Base-by-base conservation (phyloP, 352 stramenopile species). In the Globisporangium camurandrum region DNA sequence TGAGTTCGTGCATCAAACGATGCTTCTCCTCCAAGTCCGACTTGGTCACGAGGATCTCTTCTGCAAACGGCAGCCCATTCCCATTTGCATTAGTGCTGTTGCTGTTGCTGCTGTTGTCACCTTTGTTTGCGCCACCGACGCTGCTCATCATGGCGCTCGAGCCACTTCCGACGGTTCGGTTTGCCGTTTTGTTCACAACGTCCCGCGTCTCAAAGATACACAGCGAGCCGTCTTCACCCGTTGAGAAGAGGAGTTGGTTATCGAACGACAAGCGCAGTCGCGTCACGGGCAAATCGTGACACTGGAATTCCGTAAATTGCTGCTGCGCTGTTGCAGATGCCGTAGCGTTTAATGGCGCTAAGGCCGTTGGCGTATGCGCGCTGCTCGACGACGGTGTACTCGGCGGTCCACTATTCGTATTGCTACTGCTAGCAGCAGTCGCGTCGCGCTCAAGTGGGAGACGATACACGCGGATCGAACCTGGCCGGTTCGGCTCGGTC, bases 11-110 rank as follows among this genome's bases (percentile, higher is more conserved):
- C 84, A 97, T 97, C 9, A 95, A 61, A 1, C 72, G 70, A 30
- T 95, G 86, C 46, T 96, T 96, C 54, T 98, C 93, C 57, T 98
- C 90, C 16, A 98, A 57, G 57, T 97, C 90, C 0, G 77, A 90
- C 34, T 96, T 95, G 27, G 90, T 98, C 11, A 97, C 89, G 17
- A 98, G 57, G 49, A 97, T 94, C 61, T 98, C 92, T 56, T 97
- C 89, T 0, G 84, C 75, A 34, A 93, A 97, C 0, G 73, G 68
- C 4, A 93, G 56, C 0, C 74, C 77, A n/a, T 75, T 86, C 4
- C 73, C 78, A 2, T 52, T 70, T 33, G 62, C 68, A 14, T 53
- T 72, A 9, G 54, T 64, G 56, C 46, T 62, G 14, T 46, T 60
- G 34, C 47, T 46, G 46, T 56, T 49, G 8, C 42, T 38, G 1